Evolutionary conservation across 352 stramenopile genomes (phyloP).

Genomic region (Pythium aquatile): DNA sequence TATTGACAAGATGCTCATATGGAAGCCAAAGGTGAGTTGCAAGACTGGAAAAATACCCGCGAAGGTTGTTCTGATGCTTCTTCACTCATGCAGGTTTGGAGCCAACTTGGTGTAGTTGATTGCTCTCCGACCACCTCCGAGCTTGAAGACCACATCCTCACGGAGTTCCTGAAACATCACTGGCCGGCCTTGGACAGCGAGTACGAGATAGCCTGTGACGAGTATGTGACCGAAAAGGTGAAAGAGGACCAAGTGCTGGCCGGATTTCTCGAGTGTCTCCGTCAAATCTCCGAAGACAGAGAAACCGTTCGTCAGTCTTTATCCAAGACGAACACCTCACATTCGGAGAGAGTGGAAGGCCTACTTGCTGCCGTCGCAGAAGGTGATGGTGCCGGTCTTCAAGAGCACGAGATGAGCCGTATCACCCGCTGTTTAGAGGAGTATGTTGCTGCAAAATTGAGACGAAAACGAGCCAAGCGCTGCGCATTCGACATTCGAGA

Average conservation of each 20-base stretch:
- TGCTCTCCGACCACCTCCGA: conserved; percentile 38
- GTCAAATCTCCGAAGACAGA: conserved; percentile 5
- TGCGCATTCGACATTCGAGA: conserved; percentile 1
- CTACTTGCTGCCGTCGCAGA: neutral
- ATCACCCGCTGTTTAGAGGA: conserved; percentile 20
- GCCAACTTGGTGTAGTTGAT: conserved; percentile 44
- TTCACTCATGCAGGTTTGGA: conserved; percentile 38
- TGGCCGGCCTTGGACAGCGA: conserved; percentile 13
- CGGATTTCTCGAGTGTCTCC: conserved; percentile 16
- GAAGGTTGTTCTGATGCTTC: neutral
- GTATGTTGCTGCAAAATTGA: conserved; percentile 5
- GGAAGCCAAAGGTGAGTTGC: conserved; percentile 44
- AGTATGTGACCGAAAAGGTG: conserved; percentile 9
- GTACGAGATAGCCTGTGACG: conserved; percentile 10
- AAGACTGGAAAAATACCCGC: neutral
- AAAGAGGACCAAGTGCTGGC: conserved; percentile 12
- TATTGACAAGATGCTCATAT: conserved; percentile 31
- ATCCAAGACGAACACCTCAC: neutral
- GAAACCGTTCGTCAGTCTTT: conserved; percentile 3
- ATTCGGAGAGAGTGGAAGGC: neutral
- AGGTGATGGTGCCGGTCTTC: conserved; percentile 3
- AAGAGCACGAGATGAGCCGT: conserved; percentile 22
- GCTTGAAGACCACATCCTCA: conserved; percentile 39
- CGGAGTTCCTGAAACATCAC: conserved; percentile 29
- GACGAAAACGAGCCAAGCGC: conserved; percentile 9